Base-by-base conservation (phyloP, 805 yeast genomes). In the Nakazawaea sp. region DNA sequence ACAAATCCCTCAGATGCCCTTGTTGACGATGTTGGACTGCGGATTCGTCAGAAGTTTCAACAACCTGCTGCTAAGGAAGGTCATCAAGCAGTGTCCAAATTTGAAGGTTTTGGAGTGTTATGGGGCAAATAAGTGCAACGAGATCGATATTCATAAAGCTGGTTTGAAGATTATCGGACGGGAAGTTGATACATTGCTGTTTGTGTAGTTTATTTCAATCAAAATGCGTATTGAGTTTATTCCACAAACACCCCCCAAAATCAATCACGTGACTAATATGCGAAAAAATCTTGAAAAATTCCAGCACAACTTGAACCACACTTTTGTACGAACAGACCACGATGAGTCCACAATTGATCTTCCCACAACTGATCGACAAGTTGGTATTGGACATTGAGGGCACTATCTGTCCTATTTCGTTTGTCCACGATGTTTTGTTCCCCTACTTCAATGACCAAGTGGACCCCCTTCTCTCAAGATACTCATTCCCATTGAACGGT, bases 341-440 rank as follows among this genome's bases (percentile, higher is more conserved):
- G 10, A 21, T 21, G 24, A 10, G 10, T 8, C 10, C 36, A 25
- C 36, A 33, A 33, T 18, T 33, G 9, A 28, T 5, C 10, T 35
- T 35, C 33, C 26, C 31, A 27, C 16, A 33, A 10, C 13, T 18
- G 26, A 33, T 33, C 26, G 11, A 7, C 24, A 21, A 21, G 10
- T 4, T 28, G 19, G 55, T 82, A 2, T 64, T 88, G 5, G 95
- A 86, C 47, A 86, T 87, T 25, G 97, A 89, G 53, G 97, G 97
- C 13, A 89, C 97, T 0, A 78, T 89, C 21, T 89, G 97, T 52
- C 89, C 96, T 3, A 88, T 89, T 16, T 70, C 89, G 1, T 89
- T 89, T 52, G 97, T 89, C 29, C 82, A 83, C 48, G 88, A 84
- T 20, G 66, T 62, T 2, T 59, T 89, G 24, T 81, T 77, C 58